phyloP scores from a whole-genome alignment of 1,284 basidiomycete species.

The Cryptococcus jaspeensis region DNA sequence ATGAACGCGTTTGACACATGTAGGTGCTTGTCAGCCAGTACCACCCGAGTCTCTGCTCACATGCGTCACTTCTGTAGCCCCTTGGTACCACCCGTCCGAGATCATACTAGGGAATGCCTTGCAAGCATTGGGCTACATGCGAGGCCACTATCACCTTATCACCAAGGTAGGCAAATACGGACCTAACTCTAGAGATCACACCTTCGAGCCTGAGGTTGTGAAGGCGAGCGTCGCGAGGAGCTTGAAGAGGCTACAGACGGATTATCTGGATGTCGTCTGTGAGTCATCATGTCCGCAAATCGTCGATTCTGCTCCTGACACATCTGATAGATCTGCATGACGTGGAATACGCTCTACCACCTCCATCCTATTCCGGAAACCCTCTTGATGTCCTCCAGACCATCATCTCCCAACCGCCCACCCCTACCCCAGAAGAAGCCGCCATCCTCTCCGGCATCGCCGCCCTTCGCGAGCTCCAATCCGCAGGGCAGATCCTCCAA shows the following conservation, averaged over 20 bases:
- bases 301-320: background rate
- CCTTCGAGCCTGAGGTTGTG: constrained; percentile 70
- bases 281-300: constrained; percentile 19
- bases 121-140: constrained; percentile 71
- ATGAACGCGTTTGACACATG: constrained; percentile 85
- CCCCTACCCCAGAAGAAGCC: constrained; percentile 71
- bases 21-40: no score
- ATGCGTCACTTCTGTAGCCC: constrained; percentile 21
- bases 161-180: constrained; percentile 95
- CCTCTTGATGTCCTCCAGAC: constrained; percentile 52
- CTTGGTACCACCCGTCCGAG: constrained; percentile 89
- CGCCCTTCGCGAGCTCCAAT: constrained; percentile 71
- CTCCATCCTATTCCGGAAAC: constrained; percentile 45
- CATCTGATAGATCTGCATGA: constrained; percentile 69
- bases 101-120: constrained; percentile 78
- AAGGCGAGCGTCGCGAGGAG: constrained; percentile 69
- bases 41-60: no score
- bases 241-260: constrained; percentile 70
- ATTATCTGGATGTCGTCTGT: constrained; percentile 79
- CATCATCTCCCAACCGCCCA: constrained; percentile 13
- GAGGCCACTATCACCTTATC: constrained; percentile 75
- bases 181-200: constrained; percentile 61
- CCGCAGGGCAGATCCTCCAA: constrained; percentile 70
- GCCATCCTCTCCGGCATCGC: constrained; percentile 70
- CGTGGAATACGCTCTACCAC: constrained; percentile 74